These are phyloP conservation scores for Castanea sativa DNA, from an alignment of 306 rosid species.

Conservation along the genomic window DNA sequence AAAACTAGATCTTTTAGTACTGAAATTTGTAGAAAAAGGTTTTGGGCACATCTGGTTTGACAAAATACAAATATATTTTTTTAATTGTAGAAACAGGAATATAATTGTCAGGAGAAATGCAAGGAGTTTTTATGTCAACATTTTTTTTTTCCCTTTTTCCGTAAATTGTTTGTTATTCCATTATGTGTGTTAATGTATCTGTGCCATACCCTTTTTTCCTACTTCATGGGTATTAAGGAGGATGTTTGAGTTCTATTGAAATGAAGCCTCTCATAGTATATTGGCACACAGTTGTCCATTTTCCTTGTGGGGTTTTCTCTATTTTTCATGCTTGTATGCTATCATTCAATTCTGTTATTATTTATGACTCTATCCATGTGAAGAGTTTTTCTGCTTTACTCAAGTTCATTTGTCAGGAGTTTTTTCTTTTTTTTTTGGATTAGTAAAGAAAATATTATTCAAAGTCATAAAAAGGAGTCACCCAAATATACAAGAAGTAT, in stretches of 20 bases:
- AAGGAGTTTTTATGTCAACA: background rate
- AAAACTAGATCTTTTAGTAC: background rate
- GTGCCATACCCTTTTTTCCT: background rate
- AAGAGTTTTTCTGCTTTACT: constrained; percentile 1
- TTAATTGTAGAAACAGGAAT: background rate
- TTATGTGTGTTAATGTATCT: background rate
- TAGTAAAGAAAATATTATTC: no score
- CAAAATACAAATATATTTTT: background rate
- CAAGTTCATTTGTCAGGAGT: background rate
- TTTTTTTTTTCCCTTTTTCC: background rate
- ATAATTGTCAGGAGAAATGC: background rate
- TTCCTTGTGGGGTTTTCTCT: background rate
- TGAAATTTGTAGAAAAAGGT: background rate
- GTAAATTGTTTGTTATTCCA: background rate
- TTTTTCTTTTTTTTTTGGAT: no score
- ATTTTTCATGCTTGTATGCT: background rate
- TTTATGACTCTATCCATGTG: background rate
- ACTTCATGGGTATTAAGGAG: background rate
- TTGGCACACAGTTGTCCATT: background rate
- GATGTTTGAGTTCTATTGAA: background rate
- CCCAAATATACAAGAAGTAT: no score
- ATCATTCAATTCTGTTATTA: background rate
- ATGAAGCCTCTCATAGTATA: background rate
- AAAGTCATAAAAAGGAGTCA: no score
- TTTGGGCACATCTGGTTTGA: background rate